Conservation (phyloP, 306 rosid species). For the Nissolia schottii region DNA sequence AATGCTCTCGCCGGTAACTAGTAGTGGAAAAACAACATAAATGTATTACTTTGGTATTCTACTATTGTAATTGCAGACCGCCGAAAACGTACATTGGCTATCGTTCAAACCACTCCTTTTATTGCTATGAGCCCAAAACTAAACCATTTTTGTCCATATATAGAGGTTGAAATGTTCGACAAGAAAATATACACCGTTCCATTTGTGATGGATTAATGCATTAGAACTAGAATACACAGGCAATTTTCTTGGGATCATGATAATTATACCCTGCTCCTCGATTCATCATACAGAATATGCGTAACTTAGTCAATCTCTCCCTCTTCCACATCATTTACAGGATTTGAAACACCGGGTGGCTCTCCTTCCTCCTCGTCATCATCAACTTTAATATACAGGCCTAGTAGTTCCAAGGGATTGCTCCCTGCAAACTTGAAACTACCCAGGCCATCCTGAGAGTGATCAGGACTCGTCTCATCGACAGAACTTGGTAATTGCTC, state of each 20-base stretch:
- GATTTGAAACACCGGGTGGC: constrained; percentile 36
- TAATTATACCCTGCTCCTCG: constrained; percentile 20
- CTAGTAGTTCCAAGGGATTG: constrained; percentile 75
- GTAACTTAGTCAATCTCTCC: constrained; percentile 67
- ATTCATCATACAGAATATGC: constrained; percentile 17
- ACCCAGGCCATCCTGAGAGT: constrained; percentile 60
- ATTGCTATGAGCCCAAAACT: no score
- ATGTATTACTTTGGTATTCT: no score
- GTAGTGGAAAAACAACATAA: no score
- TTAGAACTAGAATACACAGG: constrained; percentile 11
- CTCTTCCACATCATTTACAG: constrained; percentile 69
- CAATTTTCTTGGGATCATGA: constrained; percentile 5
- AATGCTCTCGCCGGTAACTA: no score
- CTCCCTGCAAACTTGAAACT: constrained; percentile 65
- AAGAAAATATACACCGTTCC: neutral
- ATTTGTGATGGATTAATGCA: neutral
- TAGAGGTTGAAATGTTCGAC: constrained; percentile 1
- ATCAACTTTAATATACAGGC: constrained; percentile 68
- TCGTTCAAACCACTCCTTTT: no score
- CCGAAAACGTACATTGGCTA: no score
- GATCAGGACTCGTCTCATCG: constrained; percentile 69
- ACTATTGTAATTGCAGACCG: no score
- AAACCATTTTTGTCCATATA: neutral
- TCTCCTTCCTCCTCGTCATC: constrained; percentile 80
- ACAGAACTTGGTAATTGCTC: constrained; percentile 61